A percentile compares a stretch with the other conserved stretches of the same genome.
These are phyloP conservation scores for Ampelocalamus luodianensis DNA, from an alignment of 176 grass and related monocot species.

Conservation along the genomic window DNA sequence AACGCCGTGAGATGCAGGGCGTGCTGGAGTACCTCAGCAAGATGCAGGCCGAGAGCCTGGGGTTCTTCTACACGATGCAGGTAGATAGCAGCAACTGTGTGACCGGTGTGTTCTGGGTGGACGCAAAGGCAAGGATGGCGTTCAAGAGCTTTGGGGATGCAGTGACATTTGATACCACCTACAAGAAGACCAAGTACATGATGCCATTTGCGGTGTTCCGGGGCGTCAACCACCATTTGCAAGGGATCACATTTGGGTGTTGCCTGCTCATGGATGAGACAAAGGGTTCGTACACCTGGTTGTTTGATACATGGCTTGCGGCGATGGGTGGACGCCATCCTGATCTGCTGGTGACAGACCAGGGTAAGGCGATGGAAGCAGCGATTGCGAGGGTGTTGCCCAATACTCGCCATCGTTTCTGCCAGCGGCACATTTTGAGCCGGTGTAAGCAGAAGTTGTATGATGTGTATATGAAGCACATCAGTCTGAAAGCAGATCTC, in stretches of 20 bases:
- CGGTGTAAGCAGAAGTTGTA: constrained; percentile 61
- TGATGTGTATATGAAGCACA: constrained; percentile 54
- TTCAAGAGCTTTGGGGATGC: constrained; percentile 61
- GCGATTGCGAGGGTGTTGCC: constrained; percentile 64
- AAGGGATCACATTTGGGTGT: constrained; percentile 59
- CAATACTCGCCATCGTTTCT: constrained; percentile 55
- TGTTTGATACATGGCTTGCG: constrained; percentile 65
- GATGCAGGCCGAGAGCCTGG: constrained; percentile 56
- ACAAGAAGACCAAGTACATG: constrained; percentile 75
- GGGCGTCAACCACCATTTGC: constrained; percentile 68
- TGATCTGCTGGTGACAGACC: constrained; percentile 56
- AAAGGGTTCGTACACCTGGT: constrained; percentile 63
- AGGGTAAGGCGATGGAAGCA: constrained; percentile 64
- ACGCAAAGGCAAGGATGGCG: constrained; percentile 53
- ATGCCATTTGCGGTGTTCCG: constrained; percentile 65
- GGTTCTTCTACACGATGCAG: constrained; percentile 67
- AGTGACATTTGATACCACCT: constrained; percentile 67
- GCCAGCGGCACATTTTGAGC: constrained; percentile 60
- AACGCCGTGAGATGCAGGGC: constrained; percentile 50
- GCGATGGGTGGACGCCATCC: constrained; percentile 58
- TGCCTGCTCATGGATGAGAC: constrained; percentile 69
- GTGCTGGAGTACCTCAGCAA: constrained; percentile 60
- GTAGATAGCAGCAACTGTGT: constrained; percentile 25
- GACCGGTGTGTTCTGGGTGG: constrained; percentile 64
- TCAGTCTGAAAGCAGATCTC: constrained; percentile 53